phyloP scores from a whole-genome alignment of 768 basidiomycete species.

The Tricholoma saponaceum region DNA sequence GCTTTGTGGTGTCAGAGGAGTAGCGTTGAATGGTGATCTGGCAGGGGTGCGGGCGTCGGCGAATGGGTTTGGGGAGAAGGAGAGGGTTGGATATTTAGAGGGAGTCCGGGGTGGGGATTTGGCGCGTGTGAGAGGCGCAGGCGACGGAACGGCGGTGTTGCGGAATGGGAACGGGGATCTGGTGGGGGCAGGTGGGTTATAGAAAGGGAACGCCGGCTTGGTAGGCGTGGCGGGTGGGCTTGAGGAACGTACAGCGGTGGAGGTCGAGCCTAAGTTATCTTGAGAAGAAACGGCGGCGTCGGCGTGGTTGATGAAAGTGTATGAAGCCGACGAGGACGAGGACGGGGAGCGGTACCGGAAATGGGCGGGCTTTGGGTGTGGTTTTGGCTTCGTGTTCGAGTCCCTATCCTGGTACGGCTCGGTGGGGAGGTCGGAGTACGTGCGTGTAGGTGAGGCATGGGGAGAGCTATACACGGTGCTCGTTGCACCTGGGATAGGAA shows the following conservation, averaged over 20 bases:
- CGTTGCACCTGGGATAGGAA: background rate
- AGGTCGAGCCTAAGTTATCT: background rate
- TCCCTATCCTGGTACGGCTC: background rate
- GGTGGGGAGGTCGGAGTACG: too few species aligned
- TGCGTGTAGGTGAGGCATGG: too few species aligned
- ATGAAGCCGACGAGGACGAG: background rate
- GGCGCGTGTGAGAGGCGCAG: background rate
- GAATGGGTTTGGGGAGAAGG: background rate
- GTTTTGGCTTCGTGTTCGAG: conserved; percentile 49
- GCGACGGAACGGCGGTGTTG: background rate
- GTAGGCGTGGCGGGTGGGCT: background rate
- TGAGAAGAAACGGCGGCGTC: background rate
- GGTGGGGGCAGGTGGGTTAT: background rate
- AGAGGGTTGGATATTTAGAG: background rate
- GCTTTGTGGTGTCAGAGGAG: conserved; percentile 9
- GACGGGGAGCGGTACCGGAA: background rate
- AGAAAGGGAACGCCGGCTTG: background rate
- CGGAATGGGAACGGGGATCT: background rate
- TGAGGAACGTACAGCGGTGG: background rate
- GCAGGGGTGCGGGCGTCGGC: conserved; percentile 1
- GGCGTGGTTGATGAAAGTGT: conserved; percentile 4
- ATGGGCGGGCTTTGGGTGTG: conserved; percentile 31
- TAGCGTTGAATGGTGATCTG: background rate
- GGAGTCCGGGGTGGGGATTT: background rate
- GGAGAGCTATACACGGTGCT: too few species aligned